A percentile compares a stretch with the other conserved stretches of the same genome.
Evolutionary conservation across 2,329 filamentous ascomycete genomes (phyloP).

Genomic region (Remersonia thermophila): DNA sequence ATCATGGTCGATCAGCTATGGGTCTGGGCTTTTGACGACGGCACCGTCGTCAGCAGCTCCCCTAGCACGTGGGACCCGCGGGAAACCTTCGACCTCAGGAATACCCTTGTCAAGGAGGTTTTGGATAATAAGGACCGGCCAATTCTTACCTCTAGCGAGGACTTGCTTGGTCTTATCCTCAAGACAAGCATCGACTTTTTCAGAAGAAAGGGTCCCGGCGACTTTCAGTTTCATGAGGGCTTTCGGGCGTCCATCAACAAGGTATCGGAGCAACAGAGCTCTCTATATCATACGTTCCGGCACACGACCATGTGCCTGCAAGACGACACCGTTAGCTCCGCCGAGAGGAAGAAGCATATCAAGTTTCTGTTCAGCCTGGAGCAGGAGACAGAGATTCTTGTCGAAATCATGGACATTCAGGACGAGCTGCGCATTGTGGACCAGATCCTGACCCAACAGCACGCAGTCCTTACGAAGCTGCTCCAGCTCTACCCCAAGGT

Average conservation of each 20-base stretch:
- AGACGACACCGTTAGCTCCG: slow-evolving; percentile 2
- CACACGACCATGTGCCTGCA: slow-evolving; percentile 5
- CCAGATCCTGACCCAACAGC: slow-evolving; percentile 5
- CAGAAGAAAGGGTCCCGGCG: slow-evolving; percentile 3
- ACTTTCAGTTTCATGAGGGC: slow-evolving; percentile 5
- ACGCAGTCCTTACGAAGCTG: slow-evolving; percentile 3
- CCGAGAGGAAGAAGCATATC: slow-evolving; percentile 5
- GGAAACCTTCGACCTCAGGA: slow-evolving; percentile 7
- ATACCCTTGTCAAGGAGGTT: slow-evolving; percentile 4
- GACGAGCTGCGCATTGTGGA: slow-evolving; percentile 10
- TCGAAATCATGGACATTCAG: slow-evolving; percentile 11
- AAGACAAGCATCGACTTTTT: slow-evolving; percentile 8
- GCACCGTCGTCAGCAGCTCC: slow-evolving; percentile 6
- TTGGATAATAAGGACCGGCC: slow-evolving; percentile 7
- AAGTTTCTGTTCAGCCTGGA: slow-evolving; percentile 7
- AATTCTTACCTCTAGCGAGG: slow-evolving; percentile 5
- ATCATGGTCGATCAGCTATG: slow-evolving; percentile 10
- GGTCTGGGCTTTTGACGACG: slow-evolving; percentile 8
- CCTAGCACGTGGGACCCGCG: slow-evolving; percentile 6
- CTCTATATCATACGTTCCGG: slow-evolving; percentile 4
- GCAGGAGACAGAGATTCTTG: slow-evolving; percentile 6
- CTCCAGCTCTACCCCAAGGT: slow-evolving; percentile 5
- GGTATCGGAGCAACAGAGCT: slow-evolving; percentile 6
- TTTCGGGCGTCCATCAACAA: slow-evolving; percentile 10
- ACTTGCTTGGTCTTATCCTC: slow-evolving; percentile 5